Base-by-base conservation (phyloP, 257 asterid genomes). In the Fraxinus excelsior region DNA sequence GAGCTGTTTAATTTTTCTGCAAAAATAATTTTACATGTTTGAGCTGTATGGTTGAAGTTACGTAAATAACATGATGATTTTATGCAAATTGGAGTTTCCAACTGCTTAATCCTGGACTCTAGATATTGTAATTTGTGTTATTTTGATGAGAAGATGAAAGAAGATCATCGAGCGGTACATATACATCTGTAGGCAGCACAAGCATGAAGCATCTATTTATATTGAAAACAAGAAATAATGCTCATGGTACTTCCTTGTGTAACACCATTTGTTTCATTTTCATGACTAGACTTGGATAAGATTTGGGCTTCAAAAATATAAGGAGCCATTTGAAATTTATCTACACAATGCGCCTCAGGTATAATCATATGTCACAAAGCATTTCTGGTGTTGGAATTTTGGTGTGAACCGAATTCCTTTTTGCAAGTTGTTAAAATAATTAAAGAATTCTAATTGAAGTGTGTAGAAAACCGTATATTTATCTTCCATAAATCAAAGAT, bases 1-100 rank as follows among this genome's bases (percentile, higher is more conserved):
- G n/a, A 29, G 11, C 46, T 42, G 23, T 62, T 32, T 62, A 40
- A 21, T 78, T 44, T 72, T 72, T 40, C 70, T 51, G 23, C 32
- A 79, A 46, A 65, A 26, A 65, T 29, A 44, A 42, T 42, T 28
- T 74, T 14, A 32, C 10, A 42, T 68, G 79, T 67, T 67, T 67
- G 65, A 73, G 80, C 1, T 42, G 80, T 71, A 73, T 21, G 29
- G 65, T 44, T 31, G 66, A 62, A 37, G n/a, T 46, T 79, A 37
- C 53, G 28, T 56, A 11, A 5, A 21, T 56, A 2, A 51, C 60
- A 40, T 70, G 67, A 74, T 42, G 46, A 69, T 38, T 21, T 49
- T 79, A 34, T 16, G 66, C 79, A 67, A 72, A 35, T 23, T 73
- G 71, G 28, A 58, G 18, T 49, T 14, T 51, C 75, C 49, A 67